Evolutionary conservation across 2,329 filamentous ascomycete genomes (phyloP).

Genomic region (Aspergillus luchuensis): DNA sequence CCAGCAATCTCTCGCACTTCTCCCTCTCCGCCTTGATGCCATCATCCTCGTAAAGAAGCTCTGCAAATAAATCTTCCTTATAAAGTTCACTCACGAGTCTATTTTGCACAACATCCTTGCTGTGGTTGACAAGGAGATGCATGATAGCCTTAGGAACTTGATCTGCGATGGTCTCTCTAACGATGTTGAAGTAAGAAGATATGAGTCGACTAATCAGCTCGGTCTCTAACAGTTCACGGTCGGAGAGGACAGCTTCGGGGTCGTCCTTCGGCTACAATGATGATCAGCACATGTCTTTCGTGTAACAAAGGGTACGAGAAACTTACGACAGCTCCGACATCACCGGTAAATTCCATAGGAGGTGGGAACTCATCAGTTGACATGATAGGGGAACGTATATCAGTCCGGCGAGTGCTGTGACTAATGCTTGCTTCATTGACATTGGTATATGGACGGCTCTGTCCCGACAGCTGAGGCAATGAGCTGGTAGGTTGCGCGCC

Average conservation of each 20-base stretch:
- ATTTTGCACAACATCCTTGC: slow-evolving; percentile 97
- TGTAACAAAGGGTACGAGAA: not conserved
- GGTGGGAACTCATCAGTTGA: slow-evolving; percentile 47
- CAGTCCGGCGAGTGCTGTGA: slow-evolving; percentile 76
- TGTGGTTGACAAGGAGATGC: slow-evolving; percentile 97
- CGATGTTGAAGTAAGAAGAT: slow-evolving; percentile 98
- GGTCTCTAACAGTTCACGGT: slow-evolving; percentile 95
- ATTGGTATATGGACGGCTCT: slow-evolving; percentile 72
- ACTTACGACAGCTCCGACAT: slow-evolving; percentile 54
- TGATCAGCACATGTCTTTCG: slow-evolving; percentile 10
- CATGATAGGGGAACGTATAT: slow-evolving; percentile 45
- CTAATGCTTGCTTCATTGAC: slow-evolving; percentile 77
- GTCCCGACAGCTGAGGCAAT: slow-evolving; percentile 44
- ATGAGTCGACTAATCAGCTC: slow-evolving; percentile 96
- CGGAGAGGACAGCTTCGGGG: slow-evolving; percentile 84
- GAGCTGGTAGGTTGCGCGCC: slow-evolving; percentile 52
- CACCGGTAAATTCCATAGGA: slow-evolving; percentile 44
- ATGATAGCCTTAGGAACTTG: slow-evolving; percentile 98
- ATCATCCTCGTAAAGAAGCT: slow-evolving; percentile 95
- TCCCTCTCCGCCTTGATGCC: slow-evolving; percentile 95
- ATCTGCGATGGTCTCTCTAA: slow-evolving; percentile 96
- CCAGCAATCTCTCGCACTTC: slow-evolving; percentile 94
- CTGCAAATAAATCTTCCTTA: slow-evolving; percentile 85
- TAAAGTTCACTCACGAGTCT: slow-evolving; percentile 93
- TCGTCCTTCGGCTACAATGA: slow-evolving; percentile 40